phyloP scores from a whole-genome alignment of 108 stramenopile species.

The Fragilariopsis cylindrus region DNA sequence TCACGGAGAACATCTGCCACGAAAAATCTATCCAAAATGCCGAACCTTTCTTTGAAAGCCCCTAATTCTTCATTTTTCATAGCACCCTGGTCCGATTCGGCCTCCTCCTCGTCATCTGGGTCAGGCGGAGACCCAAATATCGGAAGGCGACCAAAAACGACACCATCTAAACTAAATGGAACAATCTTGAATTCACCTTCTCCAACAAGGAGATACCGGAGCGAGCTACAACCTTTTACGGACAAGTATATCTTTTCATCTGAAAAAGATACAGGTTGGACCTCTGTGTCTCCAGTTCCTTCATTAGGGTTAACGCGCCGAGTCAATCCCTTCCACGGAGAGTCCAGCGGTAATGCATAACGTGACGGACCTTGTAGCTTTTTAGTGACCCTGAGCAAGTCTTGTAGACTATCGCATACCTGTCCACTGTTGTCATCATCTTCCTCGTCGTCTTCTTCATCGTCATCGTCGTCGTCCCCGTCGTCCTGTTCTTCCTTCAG shows the following conservation, averaged over 20 bases:
- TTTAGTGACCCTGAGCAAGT: conserved; percentile 59
- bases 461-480: conserved; percentile 59
- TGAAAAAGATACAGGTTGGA: conserved; percentile 35
- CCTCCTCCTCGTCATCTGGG: conserved; percentile 61
- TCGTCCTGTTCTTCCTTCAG: conserved; percentile 55
- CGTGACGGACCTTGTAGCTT: conserved; percentile 34
- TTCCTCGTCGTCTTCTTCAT: conserved; percentile 67
- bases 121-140: conserved; percentile 76
- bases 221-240: conserved; percentile 44
- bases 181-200: conserved; percentile 31
- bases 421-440: conserved; percentile 48
- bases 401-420: conserved; percentile 82
- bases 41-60: conserved; percentile 59
- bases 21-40: conserved; percentile 75
- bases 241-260: conserved; percentile 47
- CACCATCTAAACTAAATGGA: conserved; percentile 42
- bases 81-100: conserved; percentile 40
- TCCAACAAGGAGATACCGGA: conserved; percentile 47
- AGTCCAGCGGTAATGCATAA: conserved; percentile 60
- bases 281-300: conserved; percentile 13
- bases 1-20: conserved; percentile 72
- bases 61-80: conserved; percentile 61
- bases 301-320: neutral
- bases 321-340: conserved; percentile 70
- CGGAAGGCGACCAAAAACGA: conserved; percentile 81